Evolutionary conservation across 1,139 yeast species (phyloP).

Genomic region (Nematodospora anomalae): DNA sequence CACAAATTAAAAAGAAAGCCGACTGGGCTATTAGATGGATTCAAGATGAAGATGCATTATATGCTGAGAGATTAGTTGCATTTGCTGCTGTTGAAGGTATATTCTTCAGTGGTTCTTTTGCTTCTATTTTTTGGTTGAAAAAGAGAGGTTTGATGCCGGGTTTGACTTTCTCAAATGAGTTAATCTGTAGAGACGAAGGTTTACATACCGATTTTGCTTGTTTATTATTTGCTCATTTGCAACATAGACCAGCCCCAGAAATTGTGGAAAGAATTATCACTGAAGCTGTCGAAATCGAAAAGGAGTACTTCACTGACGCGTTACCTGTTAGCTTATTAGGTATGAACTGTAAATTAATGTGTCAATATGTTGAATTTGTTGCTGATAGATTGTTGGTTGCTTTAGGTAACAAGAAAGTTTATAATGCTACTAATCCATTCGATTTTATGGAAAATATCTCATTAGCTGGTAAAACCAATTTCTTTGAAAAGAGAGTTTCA

Average conservation of each 20-base stretch:
- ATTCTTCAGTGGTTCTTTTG: slow-evolving; percentile 96
- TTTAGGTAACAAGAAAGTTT: slow-evolving; percentile 85
- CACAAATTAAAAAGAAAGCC: slow-evolving; percentile 93
- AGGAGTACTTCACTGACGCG: slow-evolving; percentile 91
- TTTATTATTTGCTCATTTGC: slow-evolving; percentile 86
- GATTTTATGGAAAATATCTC: slow-evolving; percentile 99
- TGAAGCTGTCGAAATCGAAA: slow-evolving; percentile 94
- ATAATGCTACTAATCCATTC: slow-evolving; percentile 90
- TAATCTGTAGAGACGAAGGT: slow-evolving; percentile 98
- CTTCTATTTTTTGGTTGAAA: slow-evolving; percentile 97
- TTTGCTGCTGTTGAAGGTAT: slow-evolving; percentile 99
- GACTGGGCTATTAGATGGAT: slow-evolving; percentile 99
- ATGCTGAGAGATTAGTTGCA: slow-evolving; percentile 94
- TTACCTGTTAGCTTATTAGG: slow-evolving; percentile 90
- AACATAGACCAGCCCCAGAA: slow-evolving; percentile 77
- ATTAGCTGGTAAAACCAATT: slow-evolving; percentile 96
- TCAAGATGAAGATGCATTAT: slow-evolving; percentile 78
- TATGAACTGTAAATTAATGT: slow-evolving; percentile 89
- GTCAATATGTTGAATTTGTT: slow-evolving; percentile 95
- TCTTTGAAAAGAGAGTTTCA: slow-evolving; percentile 97
- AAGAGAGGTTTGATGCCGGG: slow-evolving; percentile 99
- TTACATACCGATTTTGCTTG: slow-evolving; percentile 98
- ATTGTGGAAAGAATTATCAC: slow-evolving; percentile 84
- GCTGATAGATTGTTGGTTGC: slow-evolving; percentile 93
- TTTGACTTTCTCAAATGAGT: slow-evolving; percentile 91